phyloP scores from a whole-genome alignment of 495 filamentous ascomycete genomes.

The Schizothecium vesticola region DNA sequence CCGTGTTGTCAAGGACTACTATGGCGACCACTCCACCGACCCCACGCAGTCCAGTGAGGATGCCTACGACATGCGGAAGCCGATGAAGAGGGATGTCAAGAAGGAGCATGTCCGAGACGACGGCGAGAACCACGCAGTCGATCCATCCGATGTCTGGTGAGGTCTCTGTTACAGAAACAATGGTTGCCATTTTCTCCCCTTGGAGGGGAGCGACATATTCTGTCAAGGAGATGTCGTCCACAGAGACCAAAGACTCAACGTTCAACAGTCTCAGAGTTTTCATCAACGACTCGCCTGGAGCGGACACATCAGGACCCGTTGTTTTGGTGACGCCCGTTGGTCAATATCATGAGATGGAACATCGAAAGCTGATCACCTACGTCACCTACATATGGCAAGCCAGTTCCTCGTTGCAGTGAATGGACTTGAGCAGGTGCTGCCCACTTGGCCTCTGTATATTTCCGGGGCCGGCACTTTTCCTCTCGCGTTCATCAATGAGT shows the following conservation, averaged over 20 bases:
- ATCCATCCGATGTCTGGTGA: conserved; percentile 81
- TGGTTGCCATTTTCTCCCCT: not conserved
- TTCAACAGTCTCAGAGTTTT: not conserved
- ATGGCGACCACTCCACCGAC: conserved; percentile 66
- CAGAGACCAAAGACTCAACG: not conserved
- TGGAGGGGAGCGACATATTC: not conserved
- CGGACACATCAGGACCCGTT: not conserved
- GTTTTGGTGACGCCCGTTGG: not conserved
- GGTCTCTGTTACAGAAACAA: not conserved
- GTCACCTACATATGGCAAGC: not conserved
- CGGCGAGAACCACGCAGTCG: conserved; percentile 75
- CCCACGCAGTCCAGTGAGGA: conserved; percentile 63
- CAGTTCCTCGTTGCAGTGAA: not conserved
- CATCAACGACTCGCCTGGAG: not conserved
- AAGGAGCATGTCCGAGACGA: conserved; percentile 71
- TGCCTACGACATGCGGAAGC: conserved; percentile 95
- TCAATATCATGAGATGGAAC: not conserved
- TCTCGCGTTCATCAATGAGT: not conserved
- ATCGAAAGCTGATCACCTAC: not conserved
- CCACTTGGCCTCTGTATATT: too few relatives aligned
- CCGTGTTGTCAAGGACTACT: conserved; percentile 83
- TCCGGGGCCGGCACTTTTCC: not conserved
- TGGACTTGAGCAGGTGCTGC: not conserved
- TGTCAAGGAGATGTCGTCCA: too few relatives aligned
- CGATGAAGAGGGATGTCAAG: conserved; percentile 75